Percentiles rank a stretch among this genome's conserved stretches.
Evolutionary conservation across 2,329 filamentous ascomycete genomes (phyloP).

Genomic region (Rhinocladiella mackenziei): DNA sequence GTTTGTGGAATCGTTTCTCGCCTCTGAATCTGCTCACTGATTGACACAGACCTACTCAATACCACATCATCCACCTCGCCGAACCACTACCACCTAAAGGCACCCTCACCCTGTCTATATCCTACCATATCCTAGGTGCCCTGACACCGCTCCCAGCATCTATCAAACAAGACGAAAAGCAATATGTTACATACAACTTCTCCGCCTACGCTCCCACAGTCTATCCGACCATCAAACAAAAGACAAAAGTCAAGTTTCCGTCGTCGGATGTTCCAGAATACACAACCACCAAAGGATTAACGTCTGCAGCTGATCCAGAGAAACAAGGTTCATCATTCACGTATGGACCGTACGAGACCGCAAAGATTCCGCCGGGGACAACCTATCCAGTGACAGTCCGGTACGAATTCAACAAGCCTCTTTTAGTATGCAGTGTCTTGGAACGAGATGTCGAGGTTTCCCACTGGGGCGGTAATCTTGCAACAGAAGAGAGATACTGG

Average conservation of each 20-base stretch:
- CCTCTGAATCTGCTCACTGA: constrained; percentile 30
- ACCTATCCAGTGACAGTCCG: constrained; percentile 70
- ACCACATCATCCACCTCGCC: constrained; percentile 78
- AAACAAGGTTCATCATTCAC: constrained; percentile 81
- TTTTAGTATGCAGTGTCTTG: constrained; percentile 72
- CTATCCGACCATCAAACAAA: constrained; percentile 86
- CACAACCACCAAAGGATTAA: constrained; percentile 62
- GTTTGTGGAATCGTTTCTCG: constrained; percentile 48
- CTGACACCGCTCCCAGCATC: constrained; percentile 73
- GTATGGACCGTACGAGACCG: constrained; percentile 77
- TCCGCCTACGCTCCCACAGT: constrained; percentile 78
- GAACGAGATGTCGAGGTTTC: constrained; percentile 93
- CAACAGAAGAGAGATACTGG: constrained; percentile 90
- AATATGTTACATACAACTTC: constrained; percentile 82
- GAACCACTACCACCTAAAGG: constrained; percentile 68
- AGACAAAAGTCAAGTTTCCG: constrained; percentile 91
- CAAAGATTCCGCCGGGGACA: constrained; percentile 70
- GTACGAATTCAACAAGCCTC: constrained; percentile 92
- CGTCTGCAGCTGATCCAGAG: constrained; percentile 63
- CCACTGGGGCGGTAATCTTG: constrained; percentile 96
- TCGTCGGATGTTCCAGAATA: constrained; percentile 77
- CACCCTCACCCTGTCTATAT: constrained; percentile 83
- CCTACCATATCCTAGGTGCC: constrained; percentile 75
- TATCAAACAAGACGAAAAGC: constrained; percentile 79
- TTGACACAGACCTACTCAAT: constrained; percentile 62